Conservation (phyloP, 2,329 filamentous ascomycete species). For the Monilinia vaccinii-corymbosi region DNA sequence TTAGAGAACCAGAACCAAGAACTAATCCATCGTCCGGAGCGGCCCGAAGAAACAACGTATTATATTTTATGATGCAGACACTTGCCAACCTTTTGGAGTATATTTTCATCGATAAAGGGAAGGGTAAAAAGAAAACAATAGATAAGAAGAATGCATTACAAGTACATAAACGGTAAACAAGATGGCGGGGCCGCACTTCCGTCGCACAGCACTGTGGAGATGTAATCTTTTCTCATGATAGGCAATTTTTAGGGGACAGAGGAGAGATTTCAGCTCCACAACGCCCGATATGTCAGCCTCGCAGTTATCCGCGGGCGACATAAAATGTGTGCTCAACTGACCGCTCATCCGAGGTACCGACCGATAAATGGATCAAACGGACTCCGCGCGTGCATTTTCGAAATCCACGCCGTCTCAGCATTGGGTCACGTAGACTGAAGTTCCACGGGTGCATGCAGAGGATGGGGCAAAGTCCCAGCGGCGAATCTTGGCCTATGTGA, state of each 20-base stretch:
- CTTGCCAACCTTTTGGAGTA: background rate
- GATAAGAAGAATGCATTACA: background rate
- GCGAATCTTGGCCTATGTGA: no score
- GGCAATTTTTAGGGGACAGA: background rate
- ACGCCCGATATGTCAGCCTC: background rate
- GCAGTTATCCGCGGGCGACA: background rate
- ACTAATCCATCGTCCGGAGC: background rate
- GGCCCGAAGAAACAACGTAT: background rate
- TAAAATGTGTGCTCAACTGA: background rate
- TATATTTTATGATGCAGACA: background rate
- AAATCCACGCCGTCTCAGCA: background rate
- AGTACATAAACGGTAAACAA: background rate
- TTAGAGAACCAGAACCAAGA: background rate
- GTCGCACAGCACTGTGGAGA: background rate
- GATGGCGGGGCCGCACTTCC: background rate
- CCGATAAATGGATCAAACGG: background rate
- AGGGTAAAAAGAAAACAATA: background rate
- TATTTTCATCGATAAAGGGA: background rate
- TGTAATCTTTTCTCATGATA: background rate
- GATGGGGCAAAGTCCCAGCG: background rate
- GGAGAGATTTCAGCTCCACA: background rate
- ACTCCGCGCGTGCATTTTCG: background rate
- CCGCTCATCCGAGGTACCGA: background rate
- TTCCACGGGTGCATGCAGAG: background rate
- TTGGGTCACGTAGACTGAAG: background rate